These are phyloP conservation scores for Colletotrichum sp. DNA, from an alignment of 2,329 filamentous ascomycete species.

Conservation along the genomic window DNA sequence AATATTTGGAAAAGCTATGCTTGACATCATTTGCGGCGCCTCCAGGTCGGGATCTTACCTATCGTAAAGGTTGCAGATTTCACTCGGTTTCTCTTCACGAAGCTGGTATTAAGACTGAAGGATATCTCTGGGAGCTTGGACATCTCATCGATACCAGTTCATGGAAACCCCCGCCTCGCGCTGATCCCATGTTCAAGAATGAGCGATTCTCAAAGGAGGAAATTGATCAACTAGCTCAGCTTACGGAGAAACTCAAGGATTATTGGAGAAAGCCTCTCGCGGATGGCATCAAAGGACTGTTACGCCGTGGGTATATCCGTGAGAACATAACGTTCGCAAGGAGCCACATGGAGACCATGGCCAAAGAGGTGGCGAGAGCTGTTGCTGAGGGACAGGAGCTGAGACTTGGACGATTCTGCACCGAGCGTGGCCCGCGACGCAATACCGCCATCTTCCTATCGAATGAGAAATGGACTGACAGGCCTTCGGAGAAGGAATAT, in stretches of 20 bases:
- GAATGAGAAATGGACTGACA: accelerated
- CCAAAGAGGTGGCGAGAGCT: background rate
- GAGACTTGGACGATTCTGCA: background rate
- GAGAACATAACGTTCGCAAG: background rate
- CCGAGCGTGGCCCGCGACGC: accelerated
- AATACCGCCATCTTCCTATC: background rate
- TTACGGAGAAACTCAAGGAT: accelerated
- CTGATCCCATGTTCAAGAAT: background rate
- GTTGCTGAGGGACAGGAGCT: background rate
- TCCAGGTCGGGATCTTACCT: background rate
- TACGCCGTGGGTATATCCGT: accelerated
- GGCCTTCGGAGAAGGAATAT: accelerated
- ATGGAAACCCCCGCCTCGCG: accelerated
- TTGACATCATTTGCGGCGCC: background rate
- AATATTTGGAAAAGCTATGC: background rate
- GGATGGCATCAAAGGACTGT: accelerated
- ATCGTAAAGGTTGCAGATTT: background rate
- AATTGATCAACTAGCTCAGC: background rate
- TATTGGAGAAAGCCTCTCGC: background rate
- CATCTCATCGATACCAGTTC: accelerated
- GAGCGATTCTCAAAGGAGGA: background rate
- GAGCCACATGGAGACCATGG: background rate
- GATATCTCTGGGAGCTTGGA: background rate
- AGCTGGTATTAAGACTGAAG: background rate
- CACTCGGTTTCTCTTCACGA: background rate